phyloP scores from a whole-genome alignment of 2,329 filamentous ascomycete genomes.

The Hypoxylon sp. region DNA sequence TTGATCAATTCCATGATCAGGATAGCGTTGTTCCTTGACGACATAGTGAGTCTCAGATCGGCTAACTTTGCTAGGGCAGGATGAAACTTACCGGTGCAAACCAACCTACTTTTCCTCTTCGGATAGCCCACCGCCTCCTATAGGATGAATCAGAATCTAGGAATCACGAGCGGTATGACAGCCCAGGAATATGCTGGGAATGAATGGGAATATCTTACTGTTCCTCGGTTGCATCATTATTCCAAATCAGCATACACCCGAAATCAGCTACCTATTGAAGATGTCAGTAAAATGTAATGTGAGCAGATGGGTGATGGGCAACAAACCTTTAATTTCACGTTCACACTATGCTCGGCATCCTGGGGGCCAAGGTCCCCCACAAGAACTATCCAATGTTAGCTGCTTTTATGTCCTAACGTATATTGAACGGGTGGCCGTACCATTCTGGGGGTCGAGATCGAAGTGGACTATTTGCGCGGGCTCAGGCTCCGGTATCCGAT shows the following conservation, averaged over 20 bases:
- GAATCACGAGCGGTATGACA: neutral
- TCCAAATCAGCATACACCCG: conserved; percentile 8
- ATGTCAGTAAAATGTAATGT: conserved; percentile 12
- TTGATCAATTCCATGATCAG: neutral
- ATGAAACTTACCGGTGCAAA: conserved; percentile 19
- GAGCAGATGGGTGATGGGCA: neutral
- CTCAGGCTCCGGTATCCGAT: too few relatives aligned
- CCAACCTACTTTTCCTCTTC: conserved; percentile 1
- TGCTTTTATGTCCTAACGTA: neutral
- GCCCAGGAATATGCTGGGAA: neutral
- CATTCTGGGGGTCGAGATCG: conserved; percentile 31
- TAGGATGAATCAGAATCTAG: neutral
- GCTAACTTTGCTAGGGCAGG: neutral
- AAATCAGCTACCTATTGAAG: conserved; percentile 27
- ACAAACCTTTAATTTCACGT: conserved; percentile 20
- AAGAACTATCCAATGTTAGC: conserved; percentile 28
- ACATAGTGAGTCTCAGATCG: neutral
- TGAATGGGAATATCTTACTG: neutral
- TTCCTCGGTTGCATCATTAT: neutral
- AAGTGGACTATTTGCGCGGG: conserved; percentile 19
- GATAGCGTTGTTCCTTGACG: conserved; percentile 21
- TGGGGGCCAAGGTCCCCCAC: neutral
- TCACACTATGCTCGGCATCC: conserved; percentile 7
- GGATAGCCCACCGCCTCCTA: neutral
- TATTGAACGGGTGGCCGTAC: conserved; percentile 1